A percentile compares a stretch with the other conserved stretches of the same genome.
These are phyloP conservation scores for Forsythia suspensa DNA, from an alignment of 257 asterid genomes.

Conservation along the genomic window DNA sequence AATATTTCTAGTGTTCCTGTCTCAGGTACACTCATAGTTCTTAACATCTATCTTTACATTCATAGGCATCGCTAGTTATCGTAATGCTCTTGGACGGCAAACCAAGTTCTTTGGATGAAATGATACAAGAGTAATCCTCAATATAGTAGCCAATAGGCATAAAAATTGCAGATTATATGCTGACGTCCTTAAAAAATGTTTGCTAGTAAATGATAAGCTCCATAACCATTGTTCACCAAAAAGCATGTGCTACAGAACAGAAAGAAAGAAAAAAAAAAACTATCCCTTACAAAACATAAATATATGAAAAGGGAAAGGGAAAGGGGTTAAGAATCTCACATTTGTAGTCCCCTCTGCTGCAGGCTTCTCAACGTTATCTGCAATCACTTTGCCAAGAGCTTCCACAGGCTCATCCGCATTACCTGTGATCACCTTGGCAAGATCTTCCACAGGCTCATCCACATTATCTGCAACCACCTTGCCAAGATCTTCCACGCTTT, in stretches of 20 bases:
- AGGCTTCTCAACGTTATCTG: background rate
- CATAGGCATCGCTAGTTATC: background rate
- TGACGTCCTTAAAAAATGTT: background rate
- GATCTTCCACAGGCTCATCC: slow-evolving; percentile 21
- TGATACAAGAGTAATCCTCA: background rate
- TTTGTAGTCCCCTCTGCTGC: slow-evolving; percentile 17
- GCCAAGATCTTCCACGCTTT: slow-evolving; percentile 22
- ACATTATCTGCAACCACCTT: slow-evolving; percentile 11
- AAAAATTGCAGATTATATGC: background rate
- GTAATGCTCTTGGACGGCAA: background rate
- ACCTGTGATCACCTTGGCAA: slow-evolving; percentile 15
- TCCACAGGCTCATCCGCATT: slow-evolving; percentile 21
- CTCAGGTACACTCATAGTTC: background rate
- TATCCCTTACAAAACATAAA: background rate
- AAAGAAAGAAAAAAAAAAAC: background rate
- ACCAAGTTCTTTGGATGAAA: background rate
- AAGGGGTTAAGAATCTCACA: slow-evolving; percentile 4
- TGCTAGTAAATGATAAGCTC: background rate
- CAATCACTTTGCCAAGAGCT: background rate
- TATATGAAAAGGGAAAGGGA: too few species aligned
- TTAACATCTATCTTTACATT: background rate
- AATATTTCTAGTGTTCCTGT: background rate
- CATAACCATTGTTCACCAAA: background rate
- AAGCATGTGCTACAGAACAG: background rate
- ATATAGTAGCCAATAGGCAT: background rate